These are phyloP conservation scores for Camellia oleifera DNA, from an alignment of 179 eudicot genomes.

Conservation along the genomic window DNA sequence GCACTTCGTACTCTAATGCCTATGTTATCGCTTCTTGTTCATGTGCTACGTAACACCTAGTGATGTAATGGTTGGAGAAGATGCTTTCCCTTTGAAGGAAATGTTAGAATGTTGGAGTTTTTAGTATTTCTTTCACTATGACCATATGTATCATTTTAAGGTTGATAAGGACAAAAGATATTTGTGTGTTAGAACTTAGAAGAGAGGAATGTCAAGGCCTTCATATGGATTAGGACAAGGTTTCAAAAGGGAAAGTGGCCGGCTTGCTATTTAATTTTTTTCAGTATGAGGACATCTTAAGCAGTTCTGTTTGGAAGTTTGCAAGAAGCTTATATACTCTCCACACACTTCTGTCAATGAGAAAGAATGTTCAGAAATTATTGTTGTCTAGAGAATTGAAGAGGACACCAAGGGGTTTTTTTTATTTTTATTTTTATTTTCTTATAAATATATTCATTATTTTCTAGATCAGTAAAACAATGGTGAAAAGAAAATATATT, in stretches of 20 bases:
- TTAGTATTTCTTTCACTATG: neutral
- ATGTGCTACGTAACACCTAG: neutral
- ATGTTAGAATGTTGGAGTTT: neutral
- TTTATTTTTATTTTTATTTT: too few species aligned
- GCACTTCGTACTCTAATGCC: neutral
- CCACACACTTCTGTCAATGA: too few species aligned
- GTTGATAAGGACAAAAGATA: neutral
- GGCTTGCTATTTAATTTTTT: neutral
- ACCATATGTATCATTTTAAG: neutral
- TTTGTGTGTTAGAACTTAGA: neutral
- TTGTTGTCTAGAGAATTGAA: too few species aligned
- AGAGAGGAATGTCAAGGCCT: neutral
- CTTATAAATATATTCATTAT: too few species aligned
- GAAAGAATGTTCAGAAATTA: too few species aligned
- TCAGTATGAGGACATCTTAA: neutral
- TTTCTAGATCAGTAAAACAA: too few species aligned
- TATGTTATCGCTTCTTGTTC: neutral
- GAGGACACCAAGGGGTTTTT: too few species aligned
- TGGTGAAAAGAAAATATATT: too few species aligned
- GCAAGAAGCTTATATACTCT: too few species aligned
- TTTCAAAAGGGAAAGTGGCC: neutral
- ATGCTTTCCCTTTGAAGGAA: neutral
- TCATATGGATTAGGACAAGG: neutral
- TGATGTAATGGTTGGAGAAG: neutral
- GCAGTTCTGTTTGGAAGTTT: too few species aligned